Evolutionary conservation across 2,329 filamentous ascomycete species (phyloP).

Genomic region (Cladophialophora psammophila): DNA sequence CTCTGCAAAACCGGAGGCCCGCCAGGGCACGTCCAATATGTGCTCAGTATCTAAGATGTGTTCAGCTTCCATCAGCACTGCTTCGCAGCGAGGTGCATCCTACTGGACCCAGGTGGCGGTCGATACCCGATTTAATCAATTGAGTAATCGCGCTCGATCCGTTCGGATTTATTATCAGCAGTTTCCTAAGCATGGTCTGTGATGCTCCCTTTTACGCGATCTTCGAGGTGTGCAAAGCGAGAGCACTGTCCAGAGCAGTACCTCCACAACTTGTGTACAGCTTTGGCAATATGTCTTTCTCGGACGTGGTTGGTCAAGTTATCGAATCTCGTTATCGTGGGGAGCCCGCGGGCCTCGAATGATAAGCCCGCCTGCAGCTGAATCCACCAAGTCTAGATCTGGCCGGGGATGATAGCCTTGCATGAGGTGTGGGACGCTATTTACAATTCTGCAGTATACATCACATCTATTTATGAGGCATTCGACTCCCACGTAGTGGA

Average conservation of each 20-base stretch:
- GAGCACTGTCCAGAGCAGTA: neutral
- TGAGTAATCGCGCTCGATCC: slow-evolving; percentile 10
- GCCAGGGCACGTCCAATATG: slow-evolving; percentile 25
- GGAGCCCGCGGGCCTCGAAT: slow-evolving; percentile 7
- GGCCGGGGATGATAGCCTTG: slow-evolving; percentile 5
- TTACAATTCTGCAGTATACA: neutral
- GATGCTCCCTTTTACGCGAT: neutral
- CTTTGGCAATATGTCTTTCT: neutral
- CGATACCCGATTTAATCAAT: slow-evolving; percentile 12
- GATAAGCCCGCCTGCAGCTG: slow-evolving; percentile 20
- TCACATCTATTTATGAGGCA: slow-evolving; percentile 4
- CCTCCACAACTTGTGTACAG: neutral
- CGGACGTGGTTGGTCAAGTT: neutral
- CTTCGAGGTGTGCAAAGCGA: neutral
- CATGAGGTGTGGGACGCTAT: neutral
- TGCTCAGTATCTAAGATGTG: slow-evolving; percentile 4
- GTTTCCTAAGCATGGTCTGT: neutral
- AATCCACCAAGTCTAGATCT: neutral
- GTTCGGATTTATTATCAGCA: slow-evolving; percentile 21
- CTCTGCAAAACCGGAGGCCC: slow-evolving; percentile 13
- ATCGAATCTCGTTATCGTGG: slow-evolving; percentile 1
- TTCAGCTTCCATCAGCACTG: neutral
- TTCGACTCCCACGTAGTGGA: slow-evolving; percentile 6
- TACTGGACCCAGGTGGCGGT: neutral
- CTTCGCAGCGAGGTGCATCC: neutral